These are phyloP conservation scores for Alternaria incomplexa DNA, from an alignment of 2,329 filamentous ascomycete species.

Conservation along the genomic window DNA sequence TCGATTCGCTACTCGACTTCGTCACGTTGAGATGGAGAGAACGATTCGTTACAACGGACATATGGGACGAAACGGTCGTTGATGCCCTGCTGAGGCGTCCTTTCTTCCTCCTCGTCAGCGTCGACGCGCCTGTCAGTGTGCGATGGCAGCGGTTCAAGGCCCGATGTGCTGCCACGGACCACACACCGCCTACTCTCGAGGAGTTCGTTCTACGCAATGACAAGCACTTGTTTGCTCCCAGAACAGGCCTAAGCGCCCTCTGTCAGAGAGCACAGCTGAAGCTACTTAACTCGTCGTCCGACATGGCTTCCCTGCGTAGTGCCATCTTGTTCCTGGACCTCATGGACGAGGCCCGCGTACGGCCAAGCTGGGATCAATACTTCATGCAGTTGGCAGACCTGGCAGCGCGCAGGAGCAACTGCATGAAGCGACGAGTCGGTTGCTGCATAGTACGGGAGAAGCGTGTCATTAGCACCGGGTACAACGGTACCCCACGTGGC, in stretches of 20 bases:
- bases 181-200: constrained; percentile 61
- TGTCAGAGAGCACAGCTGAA: constrained; percentile 83
- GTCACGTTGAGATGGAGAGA: constrained; percentile 84
- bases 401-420: constrained; percentile 89
- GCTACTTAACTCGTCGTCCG: constrained; percentile 82
- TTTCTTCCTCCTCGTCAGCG: constrained; percentile 90
- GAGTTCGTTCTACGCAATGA: constrained; percentile 71
- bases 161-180: constrained; percentile 57
- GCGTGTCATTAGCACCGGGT: constrained; percentile 91
- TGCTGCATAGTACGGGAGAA: constrained; percentile 88
- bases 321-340: constrained; percentile 78
- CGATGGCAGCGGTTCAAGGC: constrained; percentile 80
- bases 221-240: constrained; percentile 72
- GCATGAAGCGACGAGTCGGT: constrained; percentile 96
- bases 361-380: constrained; percentile 94
- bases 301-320: constrained; percentile 72
- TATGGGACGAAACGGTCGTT: constrained; percentile 74
- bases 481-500: constrained; percentile 94
- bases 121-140: constrained; percentile 85
- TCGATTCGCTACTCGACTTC: constrained; percentile 77
- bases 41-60: constrained; percentile 84
- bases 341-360: constrained; percentile 76
- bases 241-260: constrained; percentile 72
- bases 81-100: constrained; percentile 80
- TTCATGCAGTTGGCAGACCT: constrained; percentile 97